Conservation (phyloP, 2,329 filamentous ascomycete genomes). For the Hypoxylon sp. region DNA sequence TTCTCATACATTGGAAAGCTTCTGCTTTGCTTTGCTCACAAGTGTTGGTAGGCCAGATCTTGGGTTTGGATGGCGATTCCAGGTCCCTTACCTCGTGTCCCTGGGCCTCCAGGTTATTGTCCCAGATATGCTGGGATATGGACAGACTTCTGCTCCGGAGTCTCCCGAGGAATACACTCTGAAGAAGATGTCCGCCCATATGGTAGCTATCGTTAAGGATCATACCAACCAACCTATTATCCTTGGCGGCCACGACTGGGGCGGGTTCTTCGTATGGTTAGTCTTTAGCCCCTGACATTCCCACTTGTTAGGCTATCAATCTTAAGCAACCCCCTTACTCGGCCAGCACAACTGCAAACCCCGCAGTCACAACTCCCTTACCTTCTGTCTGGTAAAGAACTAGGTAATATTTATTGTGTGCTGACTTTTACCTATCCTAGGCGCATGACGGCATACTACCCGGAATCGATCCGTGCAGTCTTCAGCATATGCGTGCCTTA, state of each 20-base stretch:
- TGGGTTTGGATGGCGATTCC: constrained; percentile 87
- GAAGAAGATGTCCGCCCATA: constrained; percentile 80
- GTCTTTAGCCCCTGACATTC: constrained; percentile 5
- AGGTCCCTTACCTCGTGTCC: constrained; percentile 81
- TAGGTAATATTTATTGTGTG: background rate
- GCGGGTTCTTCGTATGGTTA: constrained; percentile 78
- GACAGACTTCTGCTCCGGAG: constrained; percentile 77
- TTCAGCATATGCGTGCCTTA: constrained; percentile 88
- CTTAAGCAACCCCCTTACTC: background rate
- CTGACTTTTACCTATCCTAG: constrained; percentile 31
- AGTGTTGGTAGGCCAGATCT: constrained; percentile 83
- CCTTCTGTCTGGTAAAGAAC: background rate
- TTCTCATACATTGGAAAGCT: background rate
- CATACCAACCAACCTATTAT: constrained; percentile 71
- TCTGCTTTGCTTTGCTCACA: constrained; percentile 22
- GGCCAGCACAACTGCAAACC: background rate
- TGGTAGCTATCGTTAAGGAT: constrained; percentile 77
- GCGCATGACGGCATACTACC: constrained; percentile 79
- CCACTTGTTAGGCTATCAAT: background rate
- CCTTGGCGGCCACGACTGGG: constrained; percentile 94
- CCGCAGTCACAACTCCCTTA: background rate
- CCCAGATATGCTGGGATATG: constrained; percentile 90
- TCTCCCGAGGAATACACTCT: constrained; percentile 73
- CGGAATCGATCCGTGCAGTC: constrained; percentile 77
- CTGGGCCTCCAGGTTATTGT: constrained; percentile 83